Base-by-base conservation (phyloP, 805 yeast genomes). In the Candida gorgasii region DNA sequence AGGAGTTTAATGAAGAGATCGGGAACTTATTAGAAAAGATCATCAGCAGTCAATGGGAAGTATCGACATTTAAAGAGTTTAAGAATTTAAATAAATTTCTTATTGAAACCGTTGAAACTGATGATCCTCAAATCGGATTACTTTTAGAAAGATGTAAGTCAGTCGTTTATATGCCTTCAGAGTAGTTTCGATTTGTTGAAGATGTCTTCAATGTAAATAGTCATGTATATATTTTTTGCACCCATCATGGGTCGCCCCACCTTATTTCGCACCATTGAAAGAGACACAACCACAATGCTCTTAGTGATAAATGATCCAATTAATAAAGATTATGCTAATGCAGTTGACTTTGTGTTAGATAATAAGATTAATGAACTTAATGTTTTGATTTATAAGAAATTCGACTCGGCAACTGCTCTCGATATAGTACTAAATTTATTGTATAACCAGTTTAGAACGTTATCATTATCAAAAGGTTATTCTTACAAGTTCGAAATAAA, bases 401-500 rank as follows among this genome's bases (percentile, higher is more conserved):
- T 72, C 11, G 38, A 41, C 3, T 46, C 58, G 16, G 45, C 64
- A 11, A 44, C 40, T 17, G 50, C 48, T 2, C 52, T 73, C 33
- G 65, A 65, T 44, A 32, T 18, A 2, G 45, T 58, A 3, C 58
- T 73, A 40, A 55, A 59, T 43, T 40, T 45, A 5, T 48, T 65
- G 15, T 73, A 72, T 43, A 46, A 56, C 12, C 46, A 55, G 13
- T 35, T 58, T 3, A 50, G 77, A 45, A 30, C 39, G 13, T 31
- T 45, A 6, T 55, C 59, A 12, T 36, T 48, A 8, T 18, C 14
- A 1, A 37, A 43, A 14, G 62, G 62, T 4, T 55, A 51, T 34
- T 55, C 55, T 36, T 58, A 59, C 42, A 43, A 46, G 1, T 60
- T 67, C 37, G 57, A 51, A 13, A 63, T 69, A 38, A 57, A 63